Base-by-base conservation (phyloP, 2,329 filamentous ascomycete genomes). In the Fusarium sp. region DNA sequence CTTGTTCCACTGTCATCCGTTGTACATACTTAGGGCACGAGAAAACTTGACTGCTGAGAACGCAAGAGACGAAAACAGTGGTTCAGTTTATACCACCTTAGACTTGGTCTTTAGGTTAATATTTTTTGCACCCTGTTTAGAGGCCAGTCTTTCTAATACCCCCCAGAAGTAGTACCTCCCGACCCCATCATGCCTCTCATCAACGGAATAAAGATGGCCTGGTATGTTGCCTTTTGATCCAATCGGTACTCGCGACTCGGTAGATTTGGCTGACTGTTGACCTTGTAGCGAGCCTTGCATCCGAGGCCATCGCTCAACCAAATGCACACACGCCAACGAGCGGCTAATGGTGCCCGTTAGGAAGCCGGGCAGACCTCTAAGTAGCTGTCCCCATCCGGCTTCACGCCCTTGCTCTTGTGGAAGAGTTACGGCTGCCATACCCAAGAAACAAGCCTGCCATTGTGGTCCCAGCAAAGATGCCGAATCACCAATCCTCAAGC, bases 291-390 rank as follows among this genome's bases (percentile, higher is more conserved):
- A 88, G 83, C 90, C 90, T 75, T 93, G 91, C 77, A 93, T 93
- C 72, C 89, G 90, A 75, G 91, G 91, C 59, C 91, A 93, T 79
- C 89, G 91, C 73, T 93, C 91, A 30, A 92, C 90, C 54, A 92
- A 91, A 82, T 93, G 91, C 79, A 89, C 86, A 49, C 91, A 93
- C 76, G 85, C 84, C 64, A 84, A 85, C 68, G 90, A 92, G 72
- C 87, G 90, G 62, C 81, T 92, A 34, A 88, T 93, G 84, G 83
- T 92, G 6, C 88, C 89, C 23, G 91, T 93, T 18, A 87, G 90
- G 67, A 92, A 92, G 75, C 90, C 91, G 18, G 91, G 91, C 19
- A 85, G 91, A 51, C 91, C 90, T 11, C 79, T 93, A 57, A 92
- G 89, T 77, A 85, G 86, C 56, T 93, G 90, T 74, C 90, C 90